These are phyloP conservation scores for Termitomyces sp. DNA, from an alignment of 768 basidiomycete genomes.

Conservation along the genomic window DNA sequence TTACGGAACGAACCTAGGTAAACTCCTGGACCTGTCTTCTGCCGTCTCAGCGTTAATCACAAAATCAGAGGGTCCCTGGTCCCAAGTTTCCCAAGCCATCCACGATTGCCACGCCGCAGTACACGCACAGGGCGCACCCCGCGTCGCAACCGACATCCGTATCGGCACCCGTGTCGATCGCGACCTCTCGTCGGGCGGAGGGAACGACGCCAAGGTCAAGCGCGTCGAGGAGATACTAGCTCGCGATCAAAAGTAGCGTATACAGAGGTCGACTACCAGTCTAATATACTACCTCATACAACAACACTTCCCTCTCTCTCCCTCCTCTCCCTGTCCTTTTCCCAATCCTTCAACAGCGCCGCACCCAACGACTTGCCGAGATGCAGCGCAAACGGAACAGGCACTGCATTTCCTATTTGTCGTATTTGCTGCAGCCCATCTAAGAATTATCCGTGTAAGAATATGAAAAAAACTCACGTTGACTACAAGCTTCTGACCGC, in stretches of 20 bases:
- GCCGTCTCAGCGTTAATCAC: not conserved
- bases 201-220: slow-evolving; percentile 77
- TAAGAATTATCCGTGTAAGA: slow-evolving; percentile 6
- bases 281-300: slow-evolving; percentile 28
- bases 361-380: slow-evolving; percentile 51
- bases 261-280: not conserved
- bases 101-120: slow-evolving; percentile 90
- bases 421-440: slow-evolving; percentile 53
- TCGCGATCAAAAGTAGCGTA: slow-evolving; percentile 26
- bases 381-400: slow-evolving; percentile 65
- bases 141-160: slow-evolving; percentile 89
- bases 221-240: slow-evolving; percentile 80
- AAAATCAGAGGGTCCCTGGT: slow-evolving; percentile 77
- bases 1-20: slow-evolving; percentile 89
- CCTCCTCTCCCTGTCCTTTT: slow-evolving; percentile 37
- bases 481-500: slow-evolving; percentile 31
- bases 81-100: slow-evolving; percentile 79
- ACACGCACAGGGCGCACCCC: slow-evolving; percentile 70
- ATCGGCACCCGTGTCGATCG: slow-evolving; percentile 88
- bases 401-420: slow-evolving; percentile 83
- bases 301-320: slow-evolving; percentile 46
- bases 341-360: slow-evolving; percentile 47
- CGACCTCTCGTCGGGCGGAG: slow-evolving; percentile 57
- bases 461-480: slow-evolving; percentile 58
- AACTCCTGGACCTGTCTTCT: slow-evolving; percentile 12